Conservation (phyloP, 2,329 filamentous ascomycete genomes). For the Zelopaecilomyces penicillatus region DNA sequence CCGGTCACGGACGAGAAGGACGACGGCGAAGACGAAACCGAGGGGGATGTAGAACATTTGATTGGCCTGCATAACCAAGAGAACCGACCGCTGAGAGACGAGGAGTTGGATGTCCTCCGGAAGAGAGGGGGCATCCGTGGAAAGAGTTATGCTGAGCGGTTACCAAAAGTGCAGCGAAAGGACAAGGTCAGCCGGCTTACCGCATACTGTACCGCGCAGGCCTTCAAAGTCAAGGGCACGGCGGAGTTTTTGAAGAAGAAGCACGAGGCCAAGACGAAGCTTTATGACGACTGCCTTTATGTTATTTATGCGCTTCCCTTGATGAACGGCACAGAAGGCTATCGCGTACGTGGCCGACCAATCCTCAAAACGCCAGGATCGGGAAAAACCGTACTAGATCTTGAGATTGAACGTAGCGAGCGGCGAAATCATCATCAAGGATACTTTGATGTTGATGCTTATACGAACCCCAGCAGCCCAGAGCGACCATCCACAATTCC, state of each 20-base stretch:
- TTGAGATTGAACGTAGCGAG: slow-evolving; percentile 94
- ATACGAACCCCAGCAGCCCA: slow-evolving; percentile 27
- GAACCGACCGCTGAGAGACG: slow-evolving; percentile 55
- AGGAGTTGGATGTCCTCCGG: slow-evolving; percentile 56
- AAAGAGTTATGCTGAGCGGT: slow-evolving; percentile 88
- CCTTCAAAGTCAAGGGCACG: slow-evolving; percentile 82
- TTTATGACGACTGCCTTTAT: slow-evolving; percentile 97
- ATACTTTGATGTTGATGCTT: slow-evolving; percentile 71
- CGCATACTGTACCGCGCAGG: slow-evolving; percentile 92
- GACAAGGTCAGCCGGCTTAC: slow-evolving; percentile 86
- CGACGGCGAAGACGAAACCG: slow-evolving; percentile 14
- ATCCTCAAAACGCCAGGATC: slow-evolving; percentile 83
- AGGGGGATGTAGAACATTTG: slow-evolving; percentile 50
- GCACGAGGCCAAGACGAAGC: slow-evolving; percentile 85
- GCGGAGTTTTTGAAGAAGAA: slow-evolving; percentile 80
- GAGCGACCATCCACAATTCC: slow-evolving; percentile 20
- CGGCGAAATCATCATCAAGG: slow-evolving; percentile 82
- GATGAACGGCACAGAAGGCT: slow-evolving; percentile 77
- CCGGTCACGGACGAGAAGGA: slow-evolving; percentile 67
- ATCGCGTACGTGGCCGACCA: slow-evolving; percentile 79
- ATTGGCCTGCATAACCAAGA: slow-evolving; percentile 49
- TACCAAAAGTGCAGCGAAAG: slow-evolving; percentile 79
- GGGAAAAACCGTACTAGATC: slow-evolving; percentile 83
- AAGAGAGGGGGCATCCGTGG: slow-evolving; percentile 55
- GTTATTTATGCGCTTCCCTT: slow-evolving; percentile 89